Evolutionary conservation across 306 rosid species (phyloP).

Genomic region (Trifolium subterraneum): DNA sequence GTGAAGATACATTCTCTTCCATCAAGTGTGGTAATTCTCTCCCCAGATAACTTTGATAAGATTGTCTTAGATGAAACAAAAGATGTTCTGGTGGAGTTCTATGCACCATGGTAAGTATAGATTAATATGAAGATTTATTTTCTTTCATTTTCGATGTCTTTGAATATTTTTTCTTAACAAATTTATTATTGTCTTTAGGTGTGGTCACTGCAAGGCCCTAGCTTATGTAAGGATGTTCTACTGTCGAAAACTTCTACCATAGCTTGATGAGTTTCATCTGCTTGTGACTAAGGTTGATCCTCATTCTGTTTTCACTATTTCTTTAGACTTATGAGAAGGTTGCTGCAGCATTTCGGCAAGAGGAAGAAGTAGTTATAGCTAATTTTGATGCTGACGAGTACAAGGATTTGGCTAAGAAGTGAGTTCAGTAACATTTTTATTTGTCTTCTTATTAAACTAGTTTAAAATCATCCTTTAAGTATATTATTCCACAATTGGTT

Average conservation of each 20-base stretch:
- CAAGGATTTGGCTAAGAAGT: slow-evolving; percentile 84
- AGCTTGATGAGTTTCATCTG: slow-evolving; percentile 6
- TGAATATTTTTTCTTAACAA: slow-evolving; percentile 6
- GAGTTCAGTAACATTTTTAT: slow-evolving; percentile 42
- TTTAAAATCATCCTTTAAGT: slow-evolving; percentile 28
- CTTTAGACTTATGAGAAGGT: slow-evolving; percentile 81
- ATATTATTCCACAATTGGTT: too few relatives aligned
- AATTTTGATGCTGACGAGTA: slow-evolving; percentile 75
- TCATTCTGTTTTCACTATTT: slow-evolving; percentile 33
- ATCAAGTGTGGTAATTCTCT: slow-evolving; percentile 67
- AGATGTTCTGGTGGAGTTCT: slow-evolving; percentile 91
- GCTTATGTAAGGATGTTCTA: slow-evolving; percentile 73
- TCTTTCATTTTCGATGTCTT: slow-evolving; percentile 22
- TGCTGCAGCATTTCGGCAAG: slow-evolving; percentile 76
- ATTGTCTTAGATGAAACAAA: slow-evolving; percentile 78
- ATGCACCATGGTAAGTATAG: slow-evolving; percentile 85
- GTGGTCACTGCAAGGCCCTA: slow-evolving; percentile 94
- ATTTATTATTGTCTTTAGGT: slow-evolving; percentile 62
- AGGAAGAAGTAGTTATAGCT: slow-evolving; percentile 76
- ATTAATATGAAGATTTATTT: background rate
- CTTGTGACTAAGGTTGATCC: slow-evolving; percentile 27
- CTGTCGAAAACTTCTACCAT: slow-evolving; percentile 25
- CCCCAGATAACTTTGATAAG: slow-evolving; percentile 65
- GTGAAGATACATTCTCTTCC: slow-evolving; percentile 80
- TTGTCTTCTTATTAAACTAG: slow-evolving; percentile 15